Evolutionary conservation across 331 rosid genomes (phyloP).

Genomic region (Prunus yedoensis): DNA sequence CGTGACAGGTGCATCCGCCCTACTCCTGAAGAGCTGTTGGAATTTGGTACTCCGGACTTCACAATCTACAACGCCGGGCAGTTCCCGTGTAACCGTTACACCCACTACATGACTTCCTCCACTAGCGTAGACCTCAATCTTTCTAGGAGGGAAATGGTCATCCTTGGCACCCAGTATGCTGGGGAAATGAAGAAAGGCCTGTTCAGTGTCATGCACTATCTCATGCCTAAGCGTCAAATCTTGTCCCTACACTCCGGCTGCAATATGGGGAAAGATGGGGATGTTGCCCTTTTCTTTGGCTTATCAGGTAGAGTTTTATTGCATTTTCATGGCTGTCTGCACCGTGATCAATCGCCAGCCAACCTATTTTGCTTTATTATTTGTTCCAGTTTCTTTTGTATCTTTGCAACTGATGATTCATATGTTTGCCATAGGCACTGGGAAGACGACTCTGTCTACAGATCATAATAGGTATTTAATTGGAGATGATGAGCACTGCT

Average conservation of each 20-base stretch:
- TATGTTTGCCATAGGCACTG: slow-evolving; percentile 49
- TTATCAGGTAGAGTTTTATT: slow-evolving; percentile 58
- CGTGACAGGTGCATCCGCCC: slow-evolving; percentile 95
- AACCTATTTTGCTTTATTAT: neutral
- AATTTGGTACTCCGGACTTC: slow-evolving; percentile 93
- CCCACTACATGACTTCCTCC: slow-evolving; percentile 97
- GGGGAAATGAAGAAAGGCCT: slow-evolving; percentile 99
- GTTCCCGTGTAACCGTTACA: slow-evolving; percentile 93
- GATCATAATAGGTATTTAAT: slow-evolving; percentile 76
- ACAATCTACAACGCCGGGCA: slow-evolving; percentile 94
- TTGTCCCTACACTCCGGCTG: slow-evolving; percentile 95
- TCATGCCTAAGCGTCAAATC: slow-evolving; percentile 86
- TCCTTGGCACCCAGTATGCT: slow-evolving; percentile 96
- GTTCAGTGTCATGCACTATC: slow-evolving; percentile 91
- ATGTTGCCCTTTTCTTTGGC: slow-evolving; percentile 98
- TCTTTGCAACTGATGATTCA: neutral
- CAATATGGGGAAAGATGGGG: slow-evolving; percentile 82
- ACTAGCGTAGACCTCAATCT: slow-evolving; percentile 93
- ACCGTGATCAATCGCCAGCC: neutral
- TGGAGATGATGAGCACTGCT: slow-evolving; percentile 95
- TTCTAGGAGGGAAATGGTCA: slow-evolving; percentile 92
- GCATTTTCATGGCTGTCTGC: neutral
- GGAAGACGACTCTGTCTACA: slow-evolving; percentile 89
- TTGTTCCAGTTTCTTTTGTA: slow-evolving; percentile 1
- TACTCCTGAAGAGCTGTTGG: slow-evolving; percentile 80